A percentile compares a stretch with the other conserved stretches of the same genome.
phyloP scores from a whole-genome alignment of 805 yeast species.

The Yarrowia keelungensis region DNA sequence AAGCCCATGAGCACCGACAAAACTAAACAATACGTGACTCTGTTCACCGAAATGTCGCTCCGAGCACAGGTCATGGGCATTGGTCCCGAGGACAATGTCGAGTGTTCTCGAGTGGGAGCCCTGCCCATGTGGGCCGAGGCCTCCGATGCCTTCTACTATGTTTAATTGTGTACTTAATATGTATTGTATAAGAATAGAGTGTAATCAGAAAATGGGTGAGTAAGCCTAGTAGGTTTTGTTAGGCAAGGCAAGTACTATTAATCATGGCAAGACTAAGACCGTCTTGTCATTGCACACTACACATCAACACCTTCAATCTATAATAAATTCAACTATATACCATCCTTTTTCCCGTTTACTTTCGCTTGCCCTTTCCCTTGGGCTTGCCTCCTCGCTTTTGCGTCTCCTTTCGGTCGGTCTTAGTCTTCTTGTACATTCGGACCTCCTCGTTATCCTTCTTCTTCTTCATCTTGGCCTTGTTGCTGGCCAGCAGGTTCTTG shows the following conservation, averaged over 20 bases:
- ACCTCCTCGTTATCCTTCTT: slow-evolving; percentile 66
- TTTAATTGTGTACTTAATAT: slow-evolving; percentile 22
- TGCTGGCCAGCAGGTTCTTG: slow-evolving; percentile 42
- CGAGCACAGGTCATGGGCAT: slow-evolving; percentile 59
- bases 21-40: slow-evolving; percentile 55
- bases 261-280: too few relatives aligned
- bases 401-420: slow-evolving; percentile 65
- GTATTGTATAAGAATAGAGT: background rate
- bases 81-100: slow-evolving; percentile 44
- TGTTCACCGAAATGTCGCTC: slow-evolving; percentile 56
- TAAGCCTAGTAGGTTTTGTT: too few relatives aligned
- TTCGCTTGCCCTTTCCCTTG: slow-evolving; percentile 45
- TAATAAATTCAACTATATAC: slow-evolving; percentile 8
- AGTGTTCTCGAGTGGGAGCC: slow-evolving; percentile 20
- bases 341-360: slow-evolving; percentile 41
- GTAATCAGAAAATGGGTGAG: too few relatives aligned
- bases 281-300: too few relatives aligned
- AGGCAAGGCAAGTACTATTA: too few relatives aligned
- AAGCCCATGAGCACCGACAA: slow-evolving; percentile 53
- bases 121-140: slow-evolving; percentile 36
- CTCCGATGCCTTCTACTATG: slow-evolving; percentile 43
- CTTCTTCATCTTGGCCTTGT: slow-evolving; percentile 58
- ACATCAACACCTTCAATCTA: background rate
- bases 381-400: slow-evolving; percentile 50
- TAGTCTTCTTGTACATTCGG: slow-evolving; percentile 81